phyloP scores from a whole-genome alignment of 306 rosid genomes.

The Medicago arabica region DNA sequence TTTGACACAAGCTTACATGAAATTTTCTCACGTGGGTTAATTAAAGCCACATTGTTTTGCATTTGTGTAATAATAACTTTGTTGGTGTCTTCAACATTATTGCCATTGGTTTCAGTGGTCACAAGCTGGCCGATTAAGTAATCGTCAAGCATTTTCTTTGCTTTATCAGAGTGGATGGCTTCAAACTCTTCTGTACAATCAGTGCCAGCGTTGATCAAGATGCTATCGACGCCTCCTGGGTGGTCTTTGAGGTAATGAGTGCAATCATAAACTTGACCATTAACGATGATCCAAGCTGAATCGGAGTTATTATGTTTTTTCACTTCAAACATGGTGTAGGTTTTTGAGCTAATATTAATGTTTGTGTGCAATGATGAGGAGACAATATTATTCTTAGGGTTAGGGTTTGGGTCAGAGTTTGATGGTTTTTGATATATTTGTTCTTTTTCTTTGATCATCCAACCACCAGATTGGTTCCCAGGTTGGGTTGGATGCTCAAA shows the following conservation, averaged over 20 bases:
- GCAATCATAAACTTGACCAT: constrained; percentile 78
- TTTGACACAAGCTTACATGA: constrained; percentile 67
- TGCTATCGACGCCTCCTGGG: constrained; percentile 91
- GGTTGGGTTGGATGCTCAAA: constrained; percentile 88
- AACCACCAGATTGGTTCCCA: constrained; percentile 84
- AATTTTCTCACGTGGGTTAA: constrained; percentile 62
- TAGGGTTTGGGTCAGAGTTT: constrained; percentile 46
- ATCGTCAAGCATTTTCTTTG: constrained; percentile 71
- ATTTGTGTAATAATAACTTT: constrained; percentile 32
- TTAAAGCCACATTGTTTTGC: constrained; percentile 52
- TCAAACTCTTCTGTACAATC: constrained; percentile 93
- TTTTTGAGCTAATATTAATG: constrained; percentile 46
- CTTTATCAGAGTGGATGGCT: constrained; percentile 88
- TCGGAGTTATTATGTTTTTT: constrained; percentile 55
- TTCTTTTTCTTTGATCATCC: constrained; percentile 76
- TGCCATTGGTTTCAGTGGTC: constrained; percentile 55
- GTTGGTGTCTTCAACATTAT: constrained; percentile 32
- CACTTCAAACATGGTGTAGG: constrained; percentile 65
- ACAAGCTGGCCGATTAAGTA: constrained; percentile 70
- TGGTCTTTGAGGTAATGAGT: constrained; percentile 77
- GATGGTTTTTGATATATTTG: constrained; percentile 41
- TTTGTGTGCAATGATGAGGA: constrained; percentile 68
- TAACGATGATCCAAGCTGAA: constrained; percentile 81
- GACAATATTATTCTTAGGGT: constrained; percentile 59
- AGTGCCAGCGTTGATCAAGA: constrained; percentile 83